These are phyloP conservation scores for Eucalyptus polyanthemos DNA, from an alignment of 345 rosid species.

Conservation along the genomic window DNA sequence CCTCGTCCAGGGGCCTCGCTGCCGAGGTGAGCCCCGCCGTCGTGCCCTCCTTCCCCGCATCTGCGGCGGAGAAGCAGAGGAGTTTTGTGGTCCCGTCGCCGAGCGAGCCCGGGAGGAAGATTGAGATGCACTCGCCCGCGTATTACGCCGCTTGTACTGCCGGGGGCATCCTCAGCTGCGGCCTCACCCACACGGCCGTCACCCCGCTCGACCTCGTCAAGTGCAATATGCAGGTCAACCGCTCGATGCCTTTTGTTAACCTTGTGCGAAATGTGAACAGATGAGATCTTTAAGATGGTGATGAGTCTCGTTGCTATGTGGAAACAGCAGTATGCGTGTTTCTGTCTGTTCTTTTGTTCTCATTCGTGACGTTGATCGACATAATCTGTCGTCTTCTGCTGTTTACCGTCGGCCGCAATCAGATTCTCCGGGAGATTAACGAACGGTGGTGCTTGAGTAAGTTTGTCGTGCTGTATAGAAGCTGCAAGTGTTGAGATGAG, in stretches of 20 bases:
- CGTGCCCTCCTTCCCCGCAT: background rate
- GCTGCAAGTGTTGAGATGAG: background rate
- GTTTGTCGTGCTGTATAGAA: background rate
- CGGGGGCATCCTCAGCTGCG: conserved; percentile 94
- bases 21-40: conserved; percentile 4
- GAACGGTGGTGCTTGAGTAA: background rate
- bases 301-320: background rate
- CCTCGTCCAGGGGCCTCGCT: conserved; percentile 21
- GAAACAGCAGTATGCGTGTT: background rate
- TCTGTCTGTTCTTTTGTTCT: background rate
- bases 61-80: background rate
- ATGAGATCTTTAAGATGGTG: background rate
- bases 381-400: background rate
- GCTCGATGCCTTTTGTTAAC: background rate
- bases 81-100: conserved; percentile 48
- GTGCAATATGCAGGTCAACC: conserved; percentile 95
- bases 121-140: conserved; percentile 86
- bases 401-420: background rate
- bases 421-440: background rate
- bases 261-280: background rate
- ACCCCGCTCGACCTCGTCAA: conserved; percentile 99
- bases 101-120: conserved; percentile 53
- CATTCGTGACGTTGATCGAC: background rate
- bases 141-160: conserved; percentile 84
- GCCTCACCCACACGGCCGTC: conserved; percentile 83